Base-by-base conservation (phyloP, 164 flowering plant species). In the Annona cherimola region DNA sequence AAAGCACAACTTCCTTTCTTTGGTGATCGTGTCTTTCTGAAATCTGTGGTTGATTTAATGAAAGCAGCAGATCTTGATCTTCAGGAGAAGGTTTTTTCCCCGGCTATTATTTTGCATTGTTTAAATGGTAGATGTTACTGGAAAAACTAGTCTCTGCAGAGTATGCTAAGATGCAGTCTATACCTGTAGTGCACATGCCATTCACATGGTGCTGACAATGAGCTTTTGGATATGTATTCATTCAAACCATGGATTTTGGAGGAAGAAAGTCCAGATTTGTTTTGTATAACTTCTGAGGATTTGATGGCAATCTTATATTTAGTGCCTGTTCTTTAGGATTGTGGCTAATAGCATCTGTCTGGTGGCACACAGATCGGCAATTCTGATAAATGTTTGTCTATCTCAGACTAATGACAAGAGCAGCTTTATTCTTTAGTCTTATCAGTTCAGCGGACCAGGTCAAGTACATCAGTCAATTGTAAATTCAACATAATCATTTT, bases 1-100 rank as follows among this genome's bases (percentile, higher is more conserved):
- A 74, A 71, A 71, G 68, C 70, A 42, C 89, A 82, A 74, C 73
- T 73, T 42, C 84, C 92, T 18, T 80, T 84, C 69, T 86, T 91
- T 68, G 78, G 86, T 67, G 77, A 85, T 77, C 84, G 67, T 35
- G 44, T 75, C n/a, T 83, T 95, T 74, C 78, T 91, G 81, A 93
- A 89, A 82, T 83, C 96, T 14, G 87, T 95, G 69, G 96, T 95
- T 75, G 88, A 89, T 84, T 83, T 87, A 46, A 75, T 77, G 3
- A 77, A 82, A 63, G 80, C 88, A 8, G 11, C 71, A 45, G 97
- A 95, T 77, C 83, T 93, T 74, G 98, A 95, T 86, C 96, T 95
- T 66, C 94, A 88, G 84, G 99, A 93, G 75, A 95, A 93, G 98
- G 99, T 91, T 16, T 9, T 41, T 35, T 72, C 46, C 4, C 57